A percentile compares a stretch with the other conserved stretches of the same genome.
phyloP scores from a whole-genome alignment of 2,329 filamentous ascomycete species.

The Colletotrichum sp. region DNA sequence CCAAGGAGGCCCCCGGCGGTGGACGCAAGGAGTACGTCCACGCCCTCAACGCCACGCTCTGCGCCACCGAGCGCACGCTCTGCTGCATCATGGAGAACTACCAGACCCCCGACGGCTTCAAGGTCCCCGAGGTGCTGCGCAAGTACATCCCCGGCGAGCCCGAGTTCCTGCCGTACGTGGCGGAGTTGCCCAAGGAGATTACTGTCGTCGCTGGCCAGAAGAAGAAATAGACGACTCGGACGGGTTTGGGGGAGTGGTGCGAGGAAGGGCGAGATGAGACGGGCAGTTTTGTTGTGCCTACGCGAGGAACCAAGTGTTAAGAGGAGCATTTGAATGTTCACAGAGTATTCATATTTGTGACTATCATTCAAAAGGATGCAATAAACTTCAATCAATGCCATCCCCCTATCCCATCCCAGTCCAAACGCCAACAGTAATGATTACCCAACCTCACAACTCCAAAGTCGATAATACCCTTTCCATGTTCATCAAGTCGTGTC shows the following conservation, averaged over 20 bases:
- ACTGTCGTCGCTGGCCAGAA: constrained; percentile 32
- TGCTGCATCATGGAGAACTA: constrained; percentile 98
- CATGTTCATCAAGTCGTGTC: neutral
- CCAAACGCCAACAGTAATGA: neutral
- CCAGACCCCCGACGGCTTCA: constrained; percentile 85
- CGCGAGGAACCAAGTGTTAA: neutral
- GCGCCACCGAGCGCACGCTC: constrained; percentile 87
- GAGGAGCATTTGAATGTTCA: neutral
- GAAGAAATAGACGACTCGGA: constrained; percentile 9
- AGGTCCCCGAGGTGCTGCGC: constrained; percentile 80
- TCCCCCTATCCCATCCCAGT: neutral
- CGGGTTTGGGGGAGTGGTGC: neutral
- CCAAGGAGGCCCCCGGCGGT: constrained; percentile 22
- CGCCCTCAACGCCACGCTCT: constrained; percentile 86
- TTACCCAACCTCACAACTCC: neutral
- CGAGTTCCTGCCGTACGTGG: constrained; percentile 86
- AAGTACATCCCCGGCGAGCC: constrained; percentile 91
- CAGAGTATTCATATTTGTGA: neutral
- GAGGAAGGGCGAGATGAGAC: constrained; percentile 28
- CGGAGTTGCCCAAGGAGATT: constrained; percentile 79
- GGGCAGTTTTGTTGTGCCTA: no score
- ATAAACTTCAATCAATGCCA: neutral
- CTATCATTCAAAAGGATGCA: neutral
- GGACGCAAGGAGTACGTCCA: constrained; percentile 89
- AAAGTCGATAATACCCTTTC: neutral